Conservation (phyloP, 345 rosid genomes). For the Populus nigra region DNA sequence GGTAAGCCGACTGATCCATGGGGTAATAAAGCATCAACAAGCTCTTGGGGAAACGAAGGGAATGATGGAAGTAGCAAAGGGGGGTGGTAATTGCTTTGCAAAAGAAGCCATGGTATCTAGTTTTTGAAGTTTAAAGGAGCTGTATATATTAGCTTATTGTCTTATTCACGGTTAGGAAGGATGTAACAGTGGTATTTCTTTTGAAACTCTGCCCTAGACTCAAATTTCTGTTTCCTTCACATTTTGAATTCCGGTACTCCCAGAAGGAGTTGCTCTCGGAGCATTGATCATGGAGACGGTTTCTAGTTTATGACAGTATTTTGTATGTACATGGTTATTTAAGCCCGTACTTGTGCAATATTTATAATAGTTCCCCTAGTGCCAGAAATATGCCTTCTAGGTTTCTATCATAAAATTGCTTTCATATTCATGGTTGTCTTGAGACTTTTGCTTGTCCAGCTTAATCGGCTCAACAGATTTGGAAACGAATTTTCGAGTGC, state of each 20-base stretch:
- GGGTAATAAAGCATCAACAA: slow-evolving; percentile 31
- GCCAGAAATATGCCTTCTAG: neutral
- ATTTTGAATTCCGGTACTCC: neutral
- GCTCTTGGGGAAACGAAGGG: slow-evolving; percentile 34
- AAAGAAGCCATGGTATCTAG: neutral
- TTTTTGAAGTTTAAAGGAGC: neutral
- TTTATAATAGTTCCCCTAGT: neutral
- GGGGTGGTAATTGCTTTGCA: slow-evolving; percentile 27
- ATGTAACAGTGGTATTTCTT: neutral
- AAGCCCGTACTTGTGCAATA: neutral
- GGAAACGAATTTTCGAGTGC: no score
- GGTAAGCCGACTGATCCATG: slow-evolving; percentile 15
- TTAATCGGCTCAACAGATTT: neutral
- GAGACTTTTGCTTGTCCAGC: neutral
- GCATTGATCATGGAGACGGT: neutral
- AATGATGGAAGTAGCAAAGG: slow-evolving; percentile 31
- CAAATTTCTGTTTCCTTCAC: neutral
- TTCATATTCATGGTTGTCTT: neutral
- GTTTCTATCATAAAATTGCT: neutral
- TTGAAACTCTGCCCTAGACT: neutral
- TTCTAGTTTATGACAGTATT: neutral
- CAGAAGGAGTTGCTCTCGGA: neutral
- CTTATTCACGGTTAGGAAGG: neutral
- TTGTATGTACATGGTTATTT: neutral
- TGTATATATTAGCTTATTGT: slow-evolving; percentile 6